Evolutionary conservation across 305 asterid genomes (phyloP).

Genomic region (Fraxinus xanthoxyloides): DNA sequence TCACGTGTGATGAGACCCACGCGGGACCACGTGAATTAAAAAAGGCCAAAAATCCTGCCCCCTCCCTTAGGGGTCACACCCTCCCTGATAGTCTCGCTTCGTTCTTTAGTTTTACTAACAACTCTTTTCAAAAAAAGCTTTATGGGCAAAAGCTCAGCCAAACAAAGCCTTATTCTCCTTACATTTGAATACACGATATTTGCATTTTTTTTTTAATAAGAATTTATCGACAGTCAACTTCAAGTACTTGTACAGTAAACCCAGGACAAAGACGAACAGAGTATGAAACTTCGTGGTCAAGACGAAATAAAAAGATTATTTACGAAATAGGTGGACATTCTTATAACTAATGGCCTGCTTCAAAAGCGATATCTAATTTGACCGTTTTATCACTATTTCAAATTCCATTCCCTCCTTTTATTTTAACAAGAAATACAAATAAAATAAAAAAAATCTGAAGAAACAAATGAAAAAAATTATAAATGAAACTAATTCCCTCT

Average conservation of each 20-base stretch:
- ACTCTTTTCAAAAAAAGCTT: neutral
- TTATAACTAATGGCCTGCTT: neutral
- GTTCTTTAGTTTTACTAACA: neutral
- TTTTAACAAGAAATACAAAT: no score
- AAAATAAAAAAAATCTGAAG: no score
- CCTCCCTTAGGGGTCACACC: no score
- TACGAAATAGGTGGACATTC: neutral
- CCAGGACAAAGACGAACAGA: neutral
- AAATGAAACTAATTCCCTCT: neutral
- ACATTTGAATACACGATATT: neutral
- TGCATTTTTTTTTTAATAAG: no score
- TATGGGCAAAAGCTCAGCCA: neutral
- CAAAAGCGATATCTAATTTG: neutral
- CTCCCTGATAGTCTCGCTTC: no score
- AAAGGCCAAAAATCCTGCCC: no score
- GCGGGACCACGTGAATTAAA: no score
- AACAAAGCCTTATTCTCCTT: neutral
- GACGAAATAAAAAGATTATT: neutral
- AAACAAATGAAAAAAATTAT: neutral
- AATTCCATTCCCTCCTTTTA: neutral
- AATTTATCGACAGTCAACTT: neutral
- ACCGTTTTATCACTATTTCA: neutral
- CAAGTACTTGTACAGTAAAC: neutral
- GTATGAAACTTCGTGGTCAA: neutral
- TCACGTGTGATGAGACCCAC: no score